Evolutionary conservation across 148 eudicot species (phyloP).

Genomic region (Simmondsia chinensis): DNA sequence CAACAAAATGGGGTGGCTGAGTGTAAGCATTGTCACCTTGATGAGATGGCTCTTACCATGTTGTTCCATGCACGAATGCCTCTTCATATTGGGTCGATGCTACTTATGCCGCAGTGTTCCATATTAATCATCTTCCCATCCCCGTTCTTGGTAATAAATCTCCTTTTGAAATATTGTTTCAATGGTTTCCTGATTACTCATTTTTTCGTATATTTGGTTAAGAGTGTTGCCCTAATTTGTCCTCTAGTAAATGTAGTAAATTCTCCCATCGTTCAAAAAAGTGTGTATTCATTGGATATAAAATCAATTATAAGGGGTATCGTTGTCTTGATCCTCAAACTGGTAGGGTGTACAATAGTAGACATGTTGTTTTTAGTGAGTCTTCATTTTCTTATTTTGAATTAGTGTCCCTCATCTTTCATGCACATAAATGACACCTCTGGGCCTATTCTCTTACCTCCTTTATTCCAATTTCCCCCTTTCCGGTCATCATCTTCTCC

Average conservation of each 20-base stretch:
- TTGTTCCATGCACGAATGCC: not conserved
- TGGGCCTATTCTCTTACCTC: no score
- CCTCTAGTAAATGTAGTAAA: not conserved
- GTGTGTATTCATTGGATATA: not conserved
- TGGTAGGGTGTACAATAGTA: not conserved
- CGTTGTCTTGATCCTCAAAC: not conserved
- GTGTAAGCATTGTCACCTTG: not conserved
- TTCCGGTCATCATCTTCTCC: no score
- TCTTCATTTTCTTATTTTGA: not conserved
- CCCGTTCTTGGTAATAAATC: not conserved
- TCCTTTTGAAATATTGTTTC: not conserved
- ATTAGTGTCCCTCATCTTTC: no score
- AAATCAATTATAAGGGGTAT: not conserved
- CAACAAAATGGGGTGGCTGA: constrained; percentile 2
- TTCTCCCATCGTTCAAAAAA: not conserved
- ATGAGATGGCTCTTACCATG: not conserved
- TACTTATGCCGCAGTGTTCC: not conserved
- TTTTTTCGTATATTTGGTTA: not conserved
- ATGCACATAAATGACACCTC: no score
- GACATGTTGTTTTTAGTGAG: constrained; percentile 1
- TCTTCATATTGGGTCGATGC: not conserved
- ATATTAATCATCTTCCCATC: not conserved
- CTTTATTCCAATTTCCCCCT: no score
- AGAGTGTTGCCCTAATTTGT: not conserved
- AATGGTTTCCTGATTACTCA: not conserved